Conservation (phyloP, 176 grass and related monocot genomes). For the Poa annua region DNA sequence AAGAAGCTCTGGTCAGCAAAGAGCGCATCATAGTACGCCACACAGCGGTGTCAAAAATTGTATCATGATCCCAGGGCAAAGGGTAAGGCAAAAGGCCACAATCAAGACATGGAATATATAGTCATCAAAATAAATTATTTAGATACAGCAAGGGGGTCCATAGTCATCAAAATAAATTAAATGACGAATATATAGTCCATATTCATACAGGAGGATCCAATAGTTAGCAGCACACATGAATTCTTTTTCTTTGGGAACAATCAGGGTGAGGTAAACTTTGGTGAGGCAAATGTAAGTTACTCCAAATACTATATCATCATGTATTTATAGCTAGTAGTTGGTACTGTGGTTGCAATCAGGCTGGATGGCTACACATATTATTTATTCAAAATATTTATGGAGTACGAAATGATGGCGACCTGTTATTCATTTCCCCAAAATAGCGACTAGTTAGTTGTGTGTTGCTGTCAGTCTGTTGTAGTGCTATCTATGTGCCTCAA, state of each 20-base stretch:
- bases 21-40: neutral
- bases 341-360: slow-evolving; percentile 33
- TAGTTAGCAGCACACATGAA: slow-evolving; percentile 24
- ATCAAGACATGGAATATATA: neutral
- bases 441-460: neutral
- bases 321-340: slow-evolving; percentile 19
- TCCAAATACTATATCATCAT: neutral
- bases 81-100: neutral
- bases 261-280: slow-evolving; percentile 3
- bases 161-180: slow-evolving; percentile 42
- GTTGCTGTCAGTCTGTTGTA: slow-evolving; percentile 25
- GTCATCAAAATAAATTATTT: neutral
- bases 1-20: slow-evolving; percentile 87
- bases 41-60: slow-evolving; percentile 8
- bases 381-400: slow-evolving; percentile 39
- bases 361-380: slow-evolving; percentile 21
- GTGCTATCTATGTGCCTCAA: neutral
- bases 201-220: slow-evolving; percentile 39
- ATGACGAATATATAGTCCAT: slow-evolving; percentile 10
- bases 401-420: slow-evolving; percentile 2
- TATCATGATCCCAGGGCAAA: slow-evolving; percentile 6
- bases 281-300: slow-evolving; percentile 19
- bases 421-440: neutral
- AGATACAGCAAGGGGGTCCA: slow-evolving; percentile 19
- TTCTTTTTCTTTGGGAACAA: slow-evolving; percentile 42